These are phyloP conservation scores for Macaranga tanarius DNA, from an alignment of 441 rosid species.

Conservation along the genomic window DNA sequence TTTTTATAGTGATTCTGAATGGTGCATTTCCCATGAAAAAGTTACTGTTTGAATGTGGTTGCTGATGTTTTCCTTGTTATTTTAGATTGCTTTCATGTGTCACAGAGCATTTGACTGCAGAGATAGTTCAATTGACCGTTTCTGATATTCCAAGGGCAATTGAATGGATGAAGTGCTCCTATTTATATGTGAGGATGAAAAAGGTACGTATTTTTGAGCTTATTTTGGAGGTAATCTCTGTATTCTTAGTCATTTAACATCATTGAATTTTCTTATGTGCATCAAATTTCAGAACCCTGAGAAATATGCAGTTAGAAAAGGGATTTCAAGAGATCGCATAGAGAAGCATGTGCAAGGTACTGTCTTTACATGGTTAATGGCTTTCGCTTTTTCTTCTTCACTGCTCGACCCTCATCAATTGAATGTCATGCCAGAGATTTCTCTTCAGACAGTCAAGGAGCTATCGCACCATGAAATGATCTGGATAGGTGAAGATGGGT, in stretches of 20 bases:
- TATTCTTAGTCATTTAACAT: slow-evolving; percentile 23
- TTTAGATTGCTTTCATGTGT: slow-evolving; percentile 83
- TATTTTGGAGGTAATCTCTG: slow-evolving; percentile 2
- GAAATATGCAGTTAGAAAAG: slow-evolving; percentile 76
- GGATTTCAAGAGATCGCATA: slow-evolving; percentile 65
- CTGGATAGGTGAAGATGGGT: slow-evolving; percentile 86
- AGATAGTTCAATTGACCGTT: slow-evolving; percentile 90
- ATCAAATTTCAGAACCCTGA: slow-evolving; percentile 67
- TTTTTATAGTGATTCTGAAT: slow-evolving; percentile 17
- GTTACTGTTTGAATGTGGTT: background rate
- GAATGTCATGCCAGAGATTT: slow-evolving; percentile 52
- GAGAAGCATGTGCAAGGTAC: slow-evolving; percentile 92
- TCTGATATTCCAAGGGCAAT: slow-evolving; percentile 80
- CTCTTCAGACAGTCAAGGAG: slow-evolving; percentile 78
- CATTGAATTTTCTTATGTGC: slow-evolving; percentile 28
- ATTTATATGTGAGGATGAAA: slow-evolving; percentile 87
- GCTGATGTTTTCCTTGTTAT: slow-evolving; percentile 21
- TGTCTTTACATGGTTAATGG: slow-evolving; percentile 20
- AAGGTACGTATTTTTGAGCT: slow-evolving; percentile 49
- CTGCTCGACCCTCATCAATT: slow-evolving; percentile 28
- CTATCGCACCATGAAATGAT: slow-evolving; percentile 82
- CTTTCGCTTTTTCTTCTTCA: slow-evolving; percentile 13
- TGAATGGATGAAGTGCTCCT: slow-evolving; percentile 99
- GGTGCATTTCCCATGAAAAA: background rate
- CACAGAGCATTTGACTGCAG: slow-evolving; percentile 94